phyloP scores from a whole-genome alignment of 257 asterid species.

The Solanum etuberosum region DNA sequence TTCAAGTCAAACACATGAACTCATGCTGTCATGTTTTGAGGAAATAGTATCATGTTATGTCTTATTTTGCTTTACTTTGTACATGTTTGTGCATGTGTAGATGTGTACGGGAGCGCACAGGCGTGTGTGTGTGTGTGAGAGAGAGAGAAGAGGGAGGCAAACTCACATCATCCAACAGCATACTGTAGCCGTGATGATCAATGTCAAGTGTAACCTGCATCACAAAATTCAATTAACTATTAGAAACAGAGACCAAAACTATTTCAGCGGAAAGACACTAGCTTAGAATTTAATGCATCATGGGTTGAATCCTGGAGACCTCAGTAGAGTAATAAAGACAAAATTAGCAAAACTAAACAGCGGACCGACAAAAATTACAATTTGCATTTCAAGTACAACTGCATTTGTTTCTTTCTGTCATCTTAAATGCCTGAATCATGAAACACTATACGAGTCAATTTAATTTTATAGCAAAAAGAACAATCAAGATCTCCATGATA shows the following conservation, averaged over 20 bases:
- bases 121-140: neutral
- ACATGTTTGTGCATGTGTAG: neutral
- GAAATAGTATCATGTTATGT: neutral
- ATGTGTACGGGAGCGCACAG: neutral
- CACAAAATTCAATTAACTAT: slow-evolving; percentile 1
- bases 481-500: neutral
- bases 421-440: neutral
- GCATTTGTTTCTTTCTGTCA: neutral
- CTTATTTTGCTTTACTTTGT: neutral
- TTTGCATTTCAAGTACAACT: neutral
- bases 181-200: slow-evolving; percentile 87
- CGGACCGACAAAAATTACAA: neutral
- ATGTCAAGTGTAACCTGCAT: slow-evolving; percentile 82
- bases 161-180: slow-evolving; percentile 99
- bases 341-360: neutral
- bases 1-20: neutral
- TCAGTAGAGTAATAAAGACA: neutral
- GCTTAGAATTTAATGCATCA: neutral
- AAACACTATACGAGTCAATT: neutral
- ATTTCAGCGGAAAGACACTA: neutral
- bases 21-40: neutral
- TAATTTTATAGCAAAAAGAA: neutral
- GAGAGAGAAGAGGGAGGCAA: neutral
- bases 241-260: neutral
- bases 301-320: neutral